Evolutionary conservation across 768 basidiomycete species (phyloP).

Genomic region (Lactarius indigo): DNA sequence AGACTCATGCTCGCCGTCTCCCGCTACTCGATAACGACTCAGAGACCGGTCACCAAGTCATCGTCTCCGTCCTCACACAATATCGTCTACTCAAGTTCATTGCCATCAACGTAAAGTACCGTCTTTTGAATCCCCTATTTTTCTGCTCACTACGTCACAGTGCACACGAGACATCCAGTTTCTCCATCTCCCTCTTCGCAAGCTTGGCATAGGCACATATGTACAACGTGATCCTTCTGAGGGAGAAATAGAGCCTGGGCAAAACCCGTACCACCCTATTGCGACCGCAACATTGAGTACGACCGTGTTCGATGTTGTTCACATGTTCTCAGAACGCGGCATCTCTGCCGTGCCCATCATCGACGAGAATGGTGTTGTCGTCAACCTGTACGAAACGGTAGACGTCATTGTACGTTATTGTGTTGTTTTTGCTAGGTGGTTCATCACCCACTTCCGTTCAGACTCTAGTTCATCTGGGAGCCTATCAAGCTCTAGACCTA

Average conservation of each 20-base stretch:
- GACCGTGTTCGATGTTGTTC: slow-evolving; percentile 96
- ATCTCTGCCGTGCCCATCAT: slow-evolving; percentile 98
- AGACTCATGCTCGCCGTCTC: slow-evolving; percentile 91
- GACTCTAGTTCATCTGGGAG: slow-evolving; percentile 92
- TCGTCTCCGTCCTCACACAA: slow-evolving; percentile 94
- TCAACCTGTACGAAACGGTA: slow-evolving; percentile 97
- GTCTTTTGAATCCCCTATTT: slow-evolving; percentile 5
- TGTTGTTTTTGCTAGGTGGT: not conserved
- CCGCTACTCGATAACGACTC: slow-evolving; percentile 92
- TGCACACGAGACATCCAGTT: slow-evolving; percentile 82
- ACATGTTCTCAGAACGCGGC: slow-evolving; percentile 94
- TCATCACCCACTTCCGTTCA: slow-evolving; percentile 33
- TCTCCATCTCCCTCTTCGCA: slow-evolving; percentile 75
- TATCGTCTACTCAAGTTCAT: slow-evolving; percentile 98
- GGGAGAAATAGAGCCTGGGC: slow-evolving; percentile 45
- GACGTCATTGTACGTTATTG: slow-evolving; percentile 84
- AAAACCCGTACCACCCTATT: slow-evolving; percentile 83
- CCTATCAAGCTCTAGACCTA: slow-evolving; percentile 93
- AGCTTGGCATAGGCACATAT: slow-evolving; percentile 92
- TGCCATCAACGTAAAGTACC: slow-evolving; percentile 80
- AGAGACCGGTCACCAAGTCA: slow-evolving; percentile 92
- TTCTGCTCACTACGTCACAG: slow-evolving; percentile 39
- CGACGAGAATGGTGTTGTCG: slow-evolving; percentile 86
- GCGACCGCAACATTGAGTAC: slow-evolving; percentile 89
- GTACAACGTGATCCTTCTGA: slow-evolving; percentile 50